Evolutionary conservation across 352 stramenopile species (phyloP).

Genomic region (Phytophthora aleatoria): DNA sequence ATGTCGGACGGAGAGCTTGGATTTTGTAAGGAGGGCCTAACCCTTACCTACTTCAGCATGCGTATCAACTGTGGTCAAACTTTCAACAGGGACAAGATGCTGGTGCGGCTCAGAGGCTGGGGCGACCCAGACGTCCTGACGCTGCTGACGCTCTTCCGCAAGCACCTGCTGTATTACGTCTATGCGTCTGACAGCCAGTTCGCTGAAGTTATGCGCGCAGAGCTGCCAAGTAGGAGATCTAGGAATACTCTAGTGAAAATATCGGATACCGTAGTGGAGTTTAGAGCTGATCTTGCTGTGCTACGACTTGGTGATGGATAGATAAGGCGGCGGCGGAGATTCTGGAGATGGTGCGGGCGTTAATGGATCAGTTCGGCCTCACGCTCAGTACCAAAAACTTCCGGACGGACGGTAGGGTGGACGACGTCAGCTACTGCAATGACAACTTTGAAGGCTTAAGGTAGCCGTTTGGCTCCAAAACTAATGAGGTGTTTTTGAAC

Average conservation of each 20-base stretch:
- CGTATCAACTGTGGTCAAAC: neutral
- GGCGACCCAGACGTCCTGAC: constrained; percentile 50
- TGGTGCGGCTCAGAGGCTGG: constrained; percentile 50
- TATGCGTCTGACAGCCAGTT: constrained; percentile 60
- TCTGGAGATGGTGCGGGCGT: constrained; percentile 42
- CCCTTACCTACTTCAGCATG: neutral
- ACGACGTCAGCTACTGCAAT: neutral
- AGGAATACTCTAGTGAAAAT: constrained; percentile 1
- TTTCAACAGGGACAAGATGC: constrained; percentile 18
- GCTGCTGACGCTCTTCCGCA: constrained; percentile 58
- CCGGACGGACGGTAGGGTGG: constrained; percentile 53
- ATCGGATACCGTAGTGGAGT: neutral
- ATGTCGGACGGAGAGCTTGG: neutral
- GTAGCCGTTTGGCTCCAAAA: neutral
- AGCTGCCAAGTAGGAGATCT: constrained; percentile 42
- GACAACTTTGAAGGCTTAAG: neutral
- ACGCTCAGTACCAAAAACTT: constrained; percentile 73
- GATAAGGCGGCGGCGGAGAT: constrained; percentile 48
- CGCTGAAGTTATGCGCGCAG: constrained; percentile 37
- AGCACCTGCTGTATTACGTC: constrained; percentile 62
- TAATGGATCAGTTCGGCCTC: constrained; percentile 69
- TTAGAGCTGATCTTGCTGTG: constrained; percentile 6
- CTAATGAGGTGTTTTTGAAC: constrained; percentile 3
- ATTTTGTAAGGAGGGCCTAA: neutral
- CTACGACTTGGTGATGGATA: constrained; percentile 9